Base-by-base conservation (phyloP, 1,284 basidiomycete species). In the Exobasidium cylindrosporum region DNA sequence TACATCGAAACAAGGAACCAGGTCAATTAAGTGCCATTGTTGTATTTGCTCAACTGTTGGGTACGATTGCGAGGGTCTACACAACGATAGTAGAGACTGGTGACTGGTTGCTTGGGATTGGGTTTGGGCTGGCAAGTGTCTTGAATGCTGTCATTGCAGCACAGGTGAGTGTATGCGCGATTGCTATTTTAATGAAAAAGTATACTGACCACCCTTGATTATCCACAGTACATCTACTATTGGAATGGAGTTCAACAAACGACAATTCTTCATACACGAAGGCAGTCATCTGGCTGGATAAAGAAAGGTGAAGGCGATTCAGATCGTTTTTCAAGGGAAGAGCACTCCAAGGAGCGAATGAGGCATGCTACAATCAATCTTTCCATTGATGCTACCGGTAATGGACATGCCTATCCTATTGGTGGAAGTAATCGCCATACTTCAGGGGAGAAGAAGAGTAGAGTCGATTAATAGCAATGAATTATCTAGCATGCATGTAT, bases 31-130 rank as follows among this genome's bases (percentile, higher is more conserved):
- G 73, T 63, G 66, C 74, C 43, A 64, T 79, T 58, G 77, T 78
- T 21, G 77, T 79, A 29, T 77, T 79, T 58, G 73, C 75, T 1
- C 77, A 79, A 64, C 66, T 79, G 11, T 60, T 70, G 23, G 77
- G 77, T 24, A 78, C 76, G 6, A 58, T 76, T 17, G 77, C 77
- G 0, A 46, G 77, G 23, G 75, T 79, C 13, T 79, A 73, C 54
- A 79, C 77, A n/a, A 79, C 77, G 5, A 63, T 73, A 58, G 77
- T 76, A 24, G 77, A 79, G 67, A 79, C 77, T n/a, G 63, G 67
- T 56, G 77, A 79, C 66, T 66, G 62, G 57, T 67, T 79, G 52
- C 61, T 79, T 28, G 71, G 78, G 50, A 77, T 67, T 58, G 77
- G 77, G 3, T 79, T 79, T 59, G 72, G 70, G 13, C 66, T 78